phyloP scores from a whole-genome alignment of 139 green algal genomes.

The Chlamydomonas asymmetrica region DNA sequence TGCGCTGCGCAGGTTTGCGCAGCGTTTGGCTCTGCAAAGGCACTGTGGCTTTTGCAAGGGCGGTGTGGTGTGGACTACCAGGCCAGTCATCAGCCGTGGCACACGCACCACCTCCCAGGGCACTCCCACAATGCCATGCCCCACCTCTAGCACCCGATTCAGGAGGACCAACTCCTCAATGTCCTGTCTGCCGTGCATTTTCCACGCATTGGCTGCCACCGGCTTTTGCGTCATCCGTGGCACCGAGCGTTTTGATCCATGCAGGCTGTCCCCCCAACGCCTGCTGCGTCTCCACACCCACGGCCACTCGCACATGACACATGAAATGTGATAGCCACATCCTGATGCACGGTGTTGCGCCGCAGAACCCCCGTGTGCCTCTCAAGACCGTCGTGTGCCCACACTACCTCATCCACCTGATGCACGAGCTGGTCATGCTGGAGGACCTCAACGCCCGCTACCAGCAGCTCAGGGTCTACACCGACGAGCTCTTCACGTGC shows the following conservation, averaged over 20 bases:
- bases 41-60: too few relatives aligned
- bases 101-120: too few relatives aligned
- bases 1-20: too few relatives aligned
- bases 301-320: too few relatives aligned
- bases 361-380: constrained; percentile 62
- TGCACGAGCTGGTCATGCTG: constrained; percentile 76
- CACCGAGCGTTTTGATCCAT: not conserved
- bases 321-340: too few relatives aligned
- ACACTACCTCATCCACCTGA: constrained; percentile 73
- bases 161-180: constrained; percentile 87
- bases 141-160: too few relatives aligned
- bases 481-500: constrained; percentile 66
- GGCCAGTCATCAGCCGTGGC: too few relatives aligned
- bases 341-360: not conserved
- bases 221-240: not conserved
- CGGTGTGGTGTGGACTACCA: too few relatives aligned
- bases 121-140: too few relatives aligned
- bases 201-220: not conserved
- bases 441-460: constrained; percentile 89
- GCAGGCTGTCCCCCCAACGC: too few relatives aligned
- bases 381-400: constrained; percentile 80
- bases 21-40: not conserved
- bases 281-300: too few relatives aligned
- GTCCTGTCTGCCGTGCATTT: constrained; percentile 2
- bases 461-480: constrained; percentile 66